Evolutionary conservation across 2,329 filamentous ascomycete species (phyloP).

Genomic region (Lasiodiplodia hormozganensis): DNA sequence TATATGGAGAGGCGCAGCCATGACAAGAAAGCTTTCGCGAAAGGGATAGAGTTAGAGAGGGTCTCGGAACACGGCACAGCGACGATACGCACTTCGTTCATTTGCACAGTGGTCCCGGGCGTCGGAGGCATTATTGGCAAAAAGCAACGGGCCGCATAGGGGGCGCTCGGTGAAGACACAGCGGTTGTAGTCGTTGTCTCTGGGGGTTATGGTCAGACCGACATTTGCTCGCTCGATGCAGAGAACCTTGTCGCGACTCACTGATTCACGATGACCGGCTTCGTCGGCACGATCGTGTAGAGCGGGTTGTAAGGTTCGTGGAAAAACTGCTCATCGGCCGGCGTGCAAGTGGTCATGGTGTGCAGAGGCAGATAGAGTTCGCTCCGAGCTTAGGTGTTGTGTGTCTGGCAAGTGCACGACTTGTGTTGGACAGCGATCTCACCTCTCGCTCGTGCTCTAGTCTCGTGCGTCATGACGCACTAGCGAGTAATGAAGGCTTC

Average conservation of each 20-base stretch:
- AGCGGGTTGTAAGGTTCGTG: slow-evolving; percentile 57
- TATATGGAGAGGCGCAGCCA: slow-evolving; percentile 90
- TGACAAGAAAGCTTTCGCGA: slow-evolving; percentile 72
- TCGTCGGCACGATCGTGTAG: slow-evolving; percentile 57
- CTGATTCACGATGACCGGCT: slow-evolving; percentile 56
- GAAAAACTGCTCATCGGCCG: slow-evolving; percentile 20
- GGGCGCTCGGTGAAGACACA: slow-evolving; percentile 67
- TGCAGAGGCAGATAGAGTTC: background rate
- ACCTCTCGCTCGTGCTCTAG: slow-evolving; percentile 1
- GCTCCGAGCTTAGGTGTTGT: background rate
- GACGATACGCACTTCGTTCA: slow-evolving; percentile 64
- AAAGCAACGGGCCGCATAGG: slow-evolving; percentile 70
- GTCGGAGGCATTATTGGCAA: slow-evolving; percentile 77
- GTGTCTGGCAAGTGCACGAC: background rate
- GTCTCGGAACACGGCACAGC: background rate
- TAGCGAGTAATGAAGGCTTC: slow-evolving; percentile 17
- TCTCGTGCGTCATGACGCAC: slow-evolving; percentile 24
- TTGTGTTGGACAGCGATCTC: slow-evolving; percentile 21
- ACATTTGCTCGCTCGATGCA: background rate
- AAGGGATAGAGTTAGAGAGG: background rate
- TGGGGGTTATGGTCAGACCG: slow-evolving; percentile 29
- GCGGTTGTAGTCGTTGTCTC: slow-evolving; percentile 51
- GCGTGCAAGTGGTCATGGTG: slow-evolving; percentile 4
- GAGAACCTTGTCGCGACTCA: slow-evolving; percentile 32
- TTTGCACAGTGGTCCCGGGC: slow-evolving; percentile 81